Evolutionary conservation across 495 filamentous ascomycete species (phyloP).

Genomic region (Neurospora sp.): DNA sequence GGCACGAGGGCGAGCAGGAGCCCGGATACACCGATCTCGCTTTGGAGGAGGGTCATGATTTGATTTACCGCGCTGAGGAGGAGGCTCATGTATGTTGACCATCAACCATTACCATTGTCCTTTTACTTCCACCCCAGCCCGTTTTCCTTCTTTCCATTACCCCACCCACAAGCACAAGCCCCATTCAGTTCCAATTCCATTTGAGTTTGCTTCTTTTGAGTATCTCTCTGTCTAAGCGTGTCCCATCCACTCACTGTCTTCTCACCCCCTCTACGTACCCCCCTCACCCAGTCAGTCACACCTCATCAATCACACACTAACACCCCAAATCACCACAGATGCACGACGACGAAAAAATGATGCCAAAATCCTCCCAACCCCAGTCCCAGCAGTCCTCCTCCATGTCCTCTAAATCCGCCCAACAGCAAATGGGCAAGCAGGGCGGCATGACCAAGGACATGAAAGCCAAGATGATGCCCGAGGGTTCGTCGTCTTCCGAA

Average conservation of each 20-base stretch:
- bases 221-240: not conserved
- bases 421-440: not conserved
- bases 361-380: not conserved
- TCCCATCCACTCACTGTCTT: not conserved
- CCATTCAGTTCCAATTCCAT: too few relatives aligned
- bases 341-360: slow-evolving; percentile 15
- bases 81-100: slow-evolving; percentile 15
- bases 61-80: slow-evolving; percentile 22
- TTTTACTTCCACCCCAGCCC: too few relatives aligned
- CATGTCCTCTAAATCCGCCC: not conserved
- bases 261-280: too few relatives aligned
- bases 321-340: not conserved
- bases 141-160: too few relatives aligned
- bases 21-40: slow-evolving; percentile 20
- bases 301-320: too few relatives aligned
- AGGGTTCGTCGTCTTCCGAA: not conserved
- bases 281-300: not conserved
- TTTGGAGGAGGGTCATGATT: slow-evolving; percentile 17
- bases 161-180: too few relatives aligned
- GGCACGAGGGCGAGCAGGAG: not conserved
- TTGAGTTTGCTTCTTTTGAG: too few relatives aligned
- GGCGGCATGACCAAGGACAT: not conserved
- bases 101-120: too few relatives aligned
- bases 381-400: not conserved
- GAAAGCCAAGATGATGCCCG: not conserved